phyloP scores from a whole-genome alignment of 495 filamentous ascomycete genomes.

The Penicillium simplicissimum region DNA sequence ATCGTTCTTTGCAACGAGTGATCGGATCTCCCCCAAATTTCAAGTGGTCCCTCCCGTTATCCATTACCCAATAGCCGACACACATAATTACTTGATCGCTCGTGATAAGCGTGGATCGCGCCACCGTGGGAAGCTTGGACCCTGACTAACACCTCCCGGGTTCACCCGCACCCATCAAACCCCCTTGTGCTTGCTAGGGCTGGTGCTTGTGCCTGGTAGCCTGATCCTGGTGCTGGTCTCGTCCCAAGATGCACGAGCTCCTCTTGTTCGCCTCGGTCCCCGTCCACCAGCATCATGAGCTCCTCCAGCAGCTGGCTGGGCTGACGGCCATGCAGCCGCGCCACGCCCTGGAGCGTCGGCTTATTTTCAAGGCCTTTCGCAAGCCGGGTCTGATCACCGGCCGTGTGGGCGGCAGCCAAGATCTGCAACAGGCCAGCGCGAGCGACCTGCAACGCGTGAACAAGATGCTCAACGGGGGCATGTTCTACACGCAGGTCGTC shows the following conservation, averaged over 20 bases:
- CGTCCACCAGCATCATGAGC: slow-evolving; percentile 52
- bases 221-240: background rate
- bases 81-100: slow-evolving; percentile 16
- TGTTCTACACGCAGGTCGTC: slow-evolving; percentile 54
- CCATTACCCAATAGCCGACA: slow-evolving; percentile 18
- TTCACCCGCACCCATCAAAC: slow-evolving; percentile 7
- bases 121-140: slow-evolving; percentile 25
- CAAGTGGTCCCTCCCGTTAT: background rate
- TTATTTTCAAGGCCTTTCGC: slow-evolving; percentile 65
- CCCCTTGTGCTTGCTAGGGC: background rate
- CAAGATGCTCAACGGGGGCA: slow-evolving; percentile 51
- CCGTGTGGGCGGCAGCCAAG: slow-evolving; percentile 47
- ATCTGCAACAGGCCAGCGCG: slow-evolving; percentile 40
- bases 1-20: slow-evolving; percentile 1
- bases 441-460: slow-evolving; percentile 45
- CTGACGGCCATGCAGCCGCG: slow-evolving; percentile 67
- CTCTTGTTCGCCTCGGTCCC: slow-evolving; percentile 52
- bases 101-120: slow-evolving; percentile 18
- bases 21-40: slow-evolving; percentile 11
- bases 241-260: slow-evolving; percentile 46
- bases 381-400: slow-evolving; percentile 39
- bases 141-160: slow-evolving; percentile 31
- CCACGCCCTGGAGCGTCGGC: slow-evolving; percentile 57
- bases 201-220: background rate
- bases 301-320: slow-evolving; percentile 67